Evolutionary conservation across 495 filamentous ascomycete species (phyloP), one percentile per base, ranked within the genome.

Genomic region (Xylaria venustula): DNA sequence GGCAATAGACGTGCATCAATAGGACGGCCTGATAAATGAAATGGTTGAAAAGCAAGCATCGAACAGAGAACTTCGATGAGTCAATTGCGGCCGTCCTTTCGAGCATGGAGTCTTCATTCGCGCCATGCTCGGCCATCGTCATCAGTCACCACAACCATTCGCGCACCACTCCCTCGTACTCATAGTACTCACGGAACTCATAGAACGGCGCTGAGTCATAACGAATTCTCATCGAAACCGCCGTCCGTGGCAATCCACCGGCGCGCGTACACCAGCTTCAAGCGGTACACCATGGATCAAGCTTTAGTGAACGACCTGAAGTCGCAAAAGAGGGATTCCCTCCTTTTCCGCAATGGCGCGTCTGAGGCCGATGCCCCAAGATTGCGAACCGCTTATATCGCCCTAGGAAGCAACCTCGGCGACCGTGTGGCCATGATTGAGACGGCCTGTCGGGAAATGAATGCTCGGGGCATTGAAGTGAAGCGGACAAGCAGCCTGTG

Each of bases 321-420:
- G 23, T 56, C 60, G 17, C 52, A 56, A 32, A 12, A 30, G 42
- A 55, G 45, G 40, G 52, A 62, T 9, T 42, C 7, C 4, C 20
- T 57, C 12, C 30, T 56, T 7, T 57, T 51, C 20, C 41, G 53
- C 36, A 53, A 61, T 37, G 56, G 32, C 54, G 8, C 60, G 17
- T 45, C 62, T 15, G 32, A 17, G 17, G 36, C 32, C 55, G 61
- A 32, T 9, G 17, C 12, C 17, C 62, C 62, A 0, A 64, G 40
- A 26, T 64, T 54, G 46, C 60, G 70, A 59, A 75, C 71, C 36
- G 92, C 88, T 0, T 96, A 88, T 66, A 86, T 98, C 64, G 94
- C 95, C 9, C 75, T 98, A 6, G 94, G 94, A 6, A 96, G 93
- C 72, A 98, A 98, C 76, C 73, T 97, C 19, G 94, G 94, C 11